Conservation (phyloP, 495 filamentous ascomycete species). For the Hypoxylon fragiforme region DNA sequence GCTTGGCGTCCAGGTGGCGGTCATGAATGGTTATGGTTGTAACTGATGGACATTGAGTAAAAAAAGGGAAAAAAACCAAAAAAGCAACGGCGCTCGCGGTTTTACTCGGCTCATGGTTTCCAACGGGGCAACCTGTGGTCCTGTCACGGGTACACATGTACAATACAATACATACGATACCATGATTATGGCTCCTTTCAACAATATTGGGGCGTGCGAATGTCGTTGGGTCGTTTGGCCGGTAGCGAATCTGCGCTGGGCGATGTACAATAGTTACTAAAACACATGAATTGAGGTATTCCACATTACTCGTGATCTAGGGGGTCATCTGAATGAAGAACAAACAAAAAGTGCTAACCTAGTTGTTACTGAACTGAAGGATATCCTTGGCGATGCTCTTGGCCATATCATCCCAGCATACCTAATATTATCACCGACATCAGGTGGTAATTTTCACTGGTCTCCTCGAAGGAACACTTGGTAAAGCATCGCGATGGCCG, state of each 20-base stretch:
- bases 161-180: not conserved
- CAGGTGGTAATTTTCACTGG: not conserved
- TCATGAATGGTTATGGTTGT: conserved; percentile 5
- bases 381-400: no score
- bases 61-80: conserved; percentile 1
- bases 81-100: conserved; percentile 10
- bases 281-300: not conserved
- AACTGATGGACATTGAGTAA: conserved; percentile 1
- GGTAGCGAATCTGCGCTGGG: not conserved
- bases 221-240: not conserved
- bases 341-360: no score
- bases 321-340: no score
- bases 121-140: no score
- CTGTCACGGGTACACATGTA: no score
- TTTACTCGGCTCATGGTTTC: conserved; percentile 3
- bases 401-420: no score
- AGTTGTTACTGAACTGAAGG: no score
- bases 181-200: not conserved
- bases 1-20: conserved; percentile 10
- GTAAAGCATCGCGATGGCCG: not conserved
- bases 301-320: no score
- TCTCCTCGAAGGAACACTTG: no score
- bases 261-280: no score
- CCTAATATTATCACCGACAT: not conserved
- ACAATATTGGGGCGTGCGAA: not conserved